phyloP scores from a whole-genome alignment of 208 protist species.

The Porcisia hertigi region DNA sequence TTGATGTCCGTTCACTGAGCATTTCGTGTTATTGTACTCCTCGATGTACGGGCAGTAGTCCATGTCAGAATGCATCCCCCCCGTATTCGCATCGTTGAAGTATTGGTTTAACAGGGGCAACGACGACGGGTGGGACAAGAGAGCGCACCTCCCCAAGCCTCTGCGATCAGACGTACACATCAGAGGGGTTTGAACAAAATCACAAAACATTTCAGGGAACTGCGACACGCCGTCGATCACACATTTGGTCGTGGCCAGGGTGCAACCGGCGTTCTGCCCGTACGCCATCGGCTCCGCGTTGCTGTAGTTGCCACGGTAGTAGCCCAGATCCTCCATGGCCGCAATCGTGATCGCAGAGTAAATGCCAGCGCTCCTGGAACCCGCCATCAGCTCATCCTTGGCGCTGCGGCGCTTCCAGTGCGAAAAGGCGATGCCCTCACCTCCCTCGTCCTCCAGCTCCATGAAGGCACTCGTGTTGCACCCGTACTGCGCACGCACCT shows the following conservation, averaged over 20 bases:
- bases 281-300: conserved; percentile 68
- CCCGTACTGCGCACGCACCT: too few species aligned
- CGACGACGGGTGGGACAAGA: neutral
- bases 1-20: too few species aligned
- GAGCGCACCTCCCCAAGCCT: conserved; percentile 26
- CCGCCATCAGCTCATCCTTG: too few species aligned
- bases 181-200: neutral
- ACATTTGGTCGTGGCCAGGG: conserved; percentile 37
- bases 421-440: too few species aligned
- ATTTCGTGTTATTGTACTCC: neutral
- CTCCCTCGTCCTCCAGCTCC: too few species aligned
- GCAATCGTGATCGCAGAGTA: too few species aligned
- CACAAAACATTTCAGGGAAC: conserved; percentile 53
- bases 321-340: conserved; percentile 74
- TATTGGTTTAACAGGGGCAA: conserved; percentile 38
- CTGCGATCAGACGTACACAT: conserved; percentile 39
- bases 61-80: conserved; percentile 31
- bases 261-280: conserved; percentile 64
- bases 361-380: too few species aligned
- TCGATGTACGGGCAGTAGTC: conserved; percentile 52
- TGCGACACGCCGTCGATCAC: conserved; percentile 28
- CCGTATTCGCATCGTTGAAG: conserved; percentile 21
- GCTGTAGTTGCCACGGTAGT: conserved; percentile 64
- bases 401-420: too few species aligned
- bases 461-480: too few species aligned